Conservation (phyloP, 306 rosid species). For the Heteromeles arbutifolia region DNA sequence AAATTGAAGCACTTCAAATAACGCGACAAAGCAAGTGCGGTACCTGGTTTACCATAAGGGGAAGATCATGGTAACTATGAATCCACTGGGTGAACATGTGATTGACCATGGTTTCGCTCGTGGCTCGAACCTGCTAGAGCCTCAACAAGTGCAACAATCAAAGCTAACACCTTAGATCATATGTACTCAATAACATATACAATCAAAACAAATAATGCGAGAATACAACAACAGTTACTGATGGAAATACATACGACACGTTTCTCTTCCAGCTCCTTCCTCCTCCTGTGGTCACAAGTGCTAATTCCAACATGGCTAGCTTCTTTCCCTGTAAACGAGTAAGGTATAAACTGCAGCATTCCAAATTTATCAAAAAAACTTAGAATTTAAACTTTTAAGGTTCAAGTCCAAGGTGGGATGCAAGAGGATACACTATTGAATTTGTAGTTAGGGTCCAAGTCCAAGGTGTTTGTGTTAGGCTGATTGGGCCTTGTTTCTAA, state of each 20-base stretch:
- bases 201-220: not conserved
- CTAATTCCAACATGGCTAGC: constrained; percentile 92
- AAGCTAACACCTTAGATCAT: constrained; percentile 63
- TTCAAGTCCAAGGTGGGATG: not conserved
- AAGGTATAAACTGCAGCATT: constrained; percentile 74
- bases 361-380: constrained; percentile 9
- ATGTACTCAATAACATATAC: not conserved
- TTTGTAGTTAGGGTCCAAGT: no score
- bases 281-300: constrained; percentile 81
- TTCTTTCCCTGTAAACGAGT: constrained; percentile 85
- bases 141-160: constrained; percentile 83
- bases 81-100: constrained; percentile 98
- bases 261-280: constrained; percentile 93
- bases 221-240: no score
- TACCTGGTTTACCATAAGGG: constrained; percentile 83
- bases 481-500: no score
- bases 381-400: not conserved
- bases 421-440: no score
- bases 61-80: constrained; percentile 91
- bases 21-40: constrained; percentile 2
- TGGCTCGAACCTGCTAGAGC: constrained; percentile 93
- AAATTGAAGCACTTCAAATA: not conserved
- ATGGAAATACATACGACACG: constrained; percentile 54
- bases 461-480: no score
- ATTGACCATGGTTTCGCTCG: constrained; percentile 89